Evolutionary conservation across 2,329 filamentous ascomycete species (phyloP).

Genomic region (Nothophoma quercina): DNA sequence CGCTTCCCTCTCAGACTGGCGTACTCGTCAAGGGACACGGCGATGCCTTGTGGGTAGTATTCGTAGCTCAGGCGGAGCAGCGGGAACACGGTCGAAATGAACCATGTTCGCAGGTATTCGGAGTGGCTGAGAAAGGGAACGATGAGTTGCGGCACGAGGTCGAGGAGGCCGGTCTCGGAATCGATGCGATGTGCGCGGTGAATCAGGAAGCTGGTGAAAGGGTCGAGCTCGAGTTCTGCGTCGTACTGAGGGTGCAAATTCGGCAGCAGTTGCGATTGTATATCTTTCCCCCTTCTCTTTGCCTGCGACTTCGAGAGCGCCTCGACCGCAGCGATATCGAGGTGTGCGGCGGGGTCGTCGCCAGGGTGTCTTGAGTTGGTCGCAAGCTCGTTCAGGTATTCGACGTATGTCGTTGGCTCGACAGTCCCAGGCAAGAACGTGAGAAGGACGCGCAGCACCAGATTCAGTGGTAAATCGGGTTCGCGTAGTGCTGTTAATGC

Average conservation of each 20-base stretch:
- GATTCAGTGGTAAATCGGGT: slow-evolving; percentile 67
- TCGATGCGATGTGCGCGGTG: slow-evolving; percentile 74
- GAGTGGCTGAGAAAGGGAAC: slow-evolving; percentile 71
- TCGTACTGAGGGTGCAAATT: slow-evolving; percentile 61
- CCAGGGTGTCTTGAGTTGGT: slow-evolving; percentile 57
- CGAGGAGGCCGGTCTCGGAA: slow-evolving; percentile 73
- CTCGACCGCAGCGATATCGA: slow-evolving; percentile 66
- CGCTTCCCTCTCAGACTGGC: slow-evolving; percentile 65
- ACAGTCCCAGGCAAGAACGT: slow-evolving; percentile 78
- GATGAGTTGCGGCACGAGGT: slow-evolving; percentile 72
- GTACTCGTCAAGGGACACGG: slow-evolving; percentile 69
- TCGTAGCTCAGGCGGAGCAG: slow-evolving; percentile 73
- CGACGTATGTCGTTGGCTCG: slow-evolving; percentile 68
- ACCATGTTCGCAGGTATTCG: slow-evolving; percentile 70
- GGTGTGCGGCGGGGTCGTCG: slow-evolving; percentile 34
- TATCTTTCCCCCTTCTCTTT: slow-evolving; percentile 67
- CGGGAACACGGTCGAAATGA: slow-evolving; percentile 72
- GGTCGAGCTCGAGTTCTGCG: slow-evolving; percentile 60
- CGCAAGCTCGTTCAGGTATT: slow-evolving; percentile 66
- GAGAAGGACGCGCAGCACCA: slow-evolving; percentile 75
- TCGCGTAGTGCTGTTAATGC: slow-evolving; percentile 65
- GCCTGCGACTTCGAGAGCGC: slow-evolving; percentile 70
- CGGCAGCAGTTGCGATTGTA: slow-evolving; percentile 68
- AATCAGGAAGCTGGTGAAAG: slow-evolving; percentile 70
- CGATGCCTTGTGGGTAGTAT: slow-evolving; percentile 66